Evolutionary conservation across 164 flowering plant species (phyloP), one percentile per base, ranked within the genome.

Genomic region (Buxus sempervirens): DNA sequence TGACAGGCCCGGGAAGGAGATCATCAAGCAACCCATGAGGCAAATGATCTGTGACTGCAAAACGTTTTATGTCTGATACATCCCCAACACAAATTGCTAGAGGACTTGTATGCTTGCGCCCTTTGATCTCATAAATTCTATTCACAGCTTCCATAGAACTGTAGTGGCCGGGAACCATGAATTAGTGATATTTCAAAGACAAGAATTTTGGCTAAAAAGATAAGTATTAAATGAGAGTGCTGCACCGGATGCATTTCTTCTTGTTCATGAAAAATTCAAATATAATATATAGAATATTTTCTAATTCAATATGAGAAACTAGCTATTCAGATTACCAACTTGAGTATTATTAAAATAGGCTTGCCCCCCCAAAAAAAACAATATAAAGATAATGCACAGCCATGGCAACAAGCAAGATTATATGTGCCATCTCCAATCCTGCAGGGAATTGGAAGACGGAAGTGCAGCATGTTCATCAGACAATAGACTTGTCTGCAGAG

Each of bases 1-100:
- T 96, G 62, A 92, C 97, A 67, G 99, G 99, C 53, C 98, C 99
- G 0, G 99, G 99, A 60, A 96, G 93, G 67, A 96, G 96, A 66
- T 80, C 73, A 23, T 87, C 88, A 63, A 96, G 91, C 71, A 96
- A 81, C 12, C 90, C 93, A 67, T 63, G 66, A 65, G 98, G 97
- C 79, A 96, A 80, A 80, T 91, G 92, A 64, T 85, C 81, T 28
- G 88, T 88, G 32, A 75, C 80, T 42, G 97, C 96, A 80, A 86
- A 88, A 6, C 85, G 85, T 20, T 68, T 62, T 68, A 93, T 89
- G 72, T 93, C 96, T 26, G 75, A 69, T 20, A 89, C 97, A 79
- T 92, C 94, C 21, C 89, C 99, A 67, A 93, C 98, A 74, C 96
- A 90, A 65, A 96, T 90, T 27, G 97, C 98, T 20, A 96, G 85